Evolutionary conservation across 1,139 yeast species (phyloP).

Genomic region (Saccharomyces hybrid): DNA sequence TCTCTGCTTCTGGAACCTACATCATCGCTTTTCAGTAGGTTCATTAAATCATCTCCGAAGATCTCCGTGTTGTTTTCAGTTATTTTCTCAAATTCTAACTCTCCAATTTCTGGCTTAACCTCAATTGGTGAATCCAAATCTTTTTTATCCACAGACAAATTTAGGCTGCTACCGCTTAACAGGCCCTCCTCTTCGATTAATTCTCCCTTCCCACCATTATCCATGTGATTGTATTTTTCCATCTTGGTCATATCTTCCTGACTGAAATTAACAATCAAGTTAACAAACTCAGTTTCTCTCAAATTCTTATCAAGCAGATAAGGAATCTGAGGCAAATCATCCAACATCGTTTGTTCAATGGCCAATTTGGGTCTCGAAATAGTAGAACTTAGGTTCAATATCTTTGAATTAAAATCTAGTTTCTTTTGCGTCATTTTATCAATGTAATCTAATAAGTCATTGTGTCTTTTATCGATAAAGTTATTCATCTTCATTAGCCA

Average conservation of each 20-base stretch:
- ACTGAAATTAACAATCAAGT: slow-evolving; percentile 34
- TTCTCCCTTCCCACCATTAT: not conserved
- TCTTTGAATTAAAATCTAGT: slow-evolving; percentile 56
- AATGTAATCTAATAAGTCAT: slow-evolving; percentile 57
- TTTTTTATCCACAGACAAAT: not conserved
- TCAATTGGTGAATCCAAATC: slow-evolving; percentile 2
- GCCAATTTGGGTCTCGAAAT: slow-evolving; percentile 31
- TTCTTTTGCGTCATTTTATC: slow-evolving; percentile 66
- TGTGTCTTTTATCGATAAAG: slow-evolving; percentile 52
- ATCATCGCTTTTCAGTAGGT: slow-evolving; percentile 9
- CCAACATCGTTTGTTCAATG: slow-evolving; percentile 41
- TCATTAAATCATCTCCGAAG: slow-evolving; percentile 28
- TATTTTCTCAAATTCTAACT: slow-evolving; percentile 29
- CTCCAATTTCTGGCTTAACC: slow-evolving; percentile 21
- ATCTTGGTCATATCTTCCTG: slow-evolving; percentile 6
- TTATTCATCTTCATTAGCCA: slow-evolving; percentile 63
- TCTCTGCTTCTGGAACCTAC: slow-evolving; percentile 10
- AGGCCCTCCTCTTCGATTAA: not conserved
- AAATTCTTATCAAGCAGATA: slow-evolving; percentile 60
- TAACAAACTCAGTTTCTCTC: slow-evolving; percentile 50
- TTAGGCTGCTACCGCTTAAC: not conserved
- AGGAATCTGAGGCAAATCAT: slow-evolving; percentile 61
- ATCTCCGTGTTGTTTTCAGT: slow-evolving; percentile 28
- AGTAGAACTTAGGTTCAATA: slow-evolving; percentile 43
- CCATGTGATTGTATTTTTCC: slow-evolving; percentile 4